Evolutionary conservation across 345 rosid genomes (phyloP), one percentile per base, ranked within the genome.

Genomic region (Rhizophora mangle): DNA sequence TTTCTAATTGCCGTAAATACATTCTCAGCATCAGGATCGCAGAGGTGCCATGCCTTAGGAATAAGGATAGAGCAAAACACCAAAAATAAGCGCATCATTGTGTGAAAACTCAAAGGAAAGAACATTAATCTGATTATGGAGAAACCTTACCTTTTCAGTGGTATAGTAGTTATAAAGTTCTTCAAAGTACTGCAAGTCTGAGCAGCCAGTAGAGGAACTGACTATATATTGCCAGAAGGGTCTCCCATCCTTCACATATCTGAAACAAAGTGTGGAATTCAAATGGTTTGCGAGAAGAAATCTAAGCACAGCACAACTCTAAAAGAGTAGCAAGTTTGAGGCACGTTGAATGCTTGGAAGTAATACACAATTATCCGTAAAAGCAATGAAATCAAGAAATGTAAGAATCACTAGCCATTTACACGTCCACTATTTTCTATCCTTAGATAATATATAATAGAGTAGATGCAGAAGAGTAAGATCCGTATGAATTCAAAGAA

Each of bases 181-280:
- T 83, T 95, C 98, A 69, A 95, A 95, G 75, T 95, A 95, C 65
- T 84, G 87, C 64, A 87, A 68, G 77, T 91, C 84, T 1, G 98
- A 88, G 73, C 98, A 94, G 59, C 98, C 98, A 20, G 98, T 94
- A 46, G 97, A 89, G 65, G 83, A 89, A 80, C 85, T 92, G 70
- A 92, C 98, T 46, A 94, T 89, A 74, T 72, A 82, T 76, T 89
- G 96, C 98, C 98, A 92, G 79, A 92, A 94, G 19, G 97, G 97
- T 74, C 89, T 89, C 53, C 92, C 97, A 69, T 94, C 98, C 60
- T 92, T 85, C 20, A 91, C 98, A 71, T 89, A 94, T 82, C 98
- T 94, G 76, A 82, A 82, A 61, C 65, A 52, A 24, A 43, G 16
- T n/a, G 27, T 22, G 59, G 27, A 24, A 18, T 47, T 52, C 53